phyloP scores from a whole-genome alignment of 192 early-diverging fungal genomes.

The Rhizophagus clarus region DNA sequence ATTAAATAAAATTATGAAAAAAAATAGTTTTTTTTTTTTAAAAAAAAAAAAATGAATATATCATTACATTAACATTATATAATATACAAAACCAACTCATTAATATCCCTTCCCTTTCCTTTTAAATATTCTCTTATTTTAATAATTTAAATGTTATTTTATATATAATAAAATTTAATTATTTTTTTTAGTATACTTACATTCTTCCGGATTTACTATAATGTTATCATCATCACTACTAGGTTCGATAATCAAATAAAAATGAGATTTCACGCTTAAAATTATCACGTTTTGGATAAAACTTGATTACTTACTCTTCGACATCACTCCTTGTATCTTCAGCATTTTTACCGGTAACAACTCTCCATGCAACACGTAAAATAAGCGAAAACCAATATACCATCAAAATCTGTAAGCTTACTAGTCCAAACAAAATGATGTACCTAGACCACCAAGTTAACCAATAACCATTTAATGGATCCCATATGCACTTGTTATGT shows the following conservation, averaged over 20 bases:
- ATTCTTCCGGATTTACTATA: neutral
- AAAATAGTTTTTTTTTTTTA: too few relatives aligned
- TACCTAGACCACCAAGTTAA: conserved; percentile 44
- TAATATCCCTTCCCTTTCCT: too few relatives aligned
- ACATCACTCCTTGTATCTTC: conserved; percentile 72
- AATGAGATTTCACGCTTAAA: neutral
- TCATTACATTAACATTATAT: too few relatives aligned
- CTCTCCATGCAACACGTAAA: conserved; percentile 62
- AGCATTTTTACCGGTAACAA: conserved; percentile 53
- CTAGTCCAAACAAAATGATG: conserved; percentile 48
- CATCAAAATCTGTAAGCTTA: conserved; percentile 59
- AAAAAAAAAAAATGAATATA: too few relatives aligned
- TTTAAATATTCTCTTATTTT: too few relatives aligned
- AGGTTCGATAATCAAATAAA: neutral
- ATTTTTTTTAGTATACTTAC: neutral
- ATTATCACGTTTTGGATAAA: neutral
- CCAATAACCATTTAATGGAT: conserved; percentile 54
- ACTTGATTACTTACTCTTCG: conserved; percentile 46
- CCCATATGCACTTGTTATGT: conserved; percentile 37
- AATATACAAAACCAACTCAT: too few relatives aligned
- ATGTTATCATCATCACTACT: neutral
- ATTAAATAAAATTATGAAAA: too few relatives aligned
- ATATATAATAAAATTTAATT: neutral
- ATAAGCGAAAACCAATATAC: conserved; percentile 74
- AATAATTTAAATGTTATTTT: neutral